phyloP scores from a whole-genome alignment of 495 filamentous ascomycete species.

The Hypoxylon lenormandii region DNA sequence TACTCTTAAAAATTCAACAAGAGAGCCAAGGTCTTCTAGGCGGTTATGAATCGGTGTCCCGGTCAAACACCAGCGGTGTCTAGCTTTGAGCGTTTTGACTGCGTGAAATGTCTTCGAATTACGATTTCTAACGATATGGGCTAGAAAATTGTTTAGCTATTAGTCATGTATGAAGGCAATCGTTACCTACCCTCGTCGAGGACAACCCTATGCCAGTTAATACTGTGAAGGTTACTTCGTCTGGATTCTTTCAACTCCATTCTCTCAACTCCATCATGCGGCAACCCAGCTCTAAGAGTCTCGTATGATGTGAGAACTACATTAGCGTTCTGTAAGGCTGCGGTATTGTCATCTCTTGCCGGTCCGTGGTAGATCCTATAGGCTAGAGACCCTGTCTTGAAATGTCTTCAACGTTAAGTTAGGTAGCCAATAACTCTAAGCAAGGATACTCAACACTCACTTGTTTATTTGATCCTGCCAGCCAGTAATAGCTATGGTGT shows the following conservation, averaged over 20 bases:
- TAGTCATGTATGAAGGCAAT: background rate
- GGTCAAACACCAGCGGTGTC: slow-evolving; percentile 61
- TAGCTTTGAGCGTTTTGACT: slow-evolving; percentile 48
- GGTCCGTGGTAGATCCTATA: slow-evolving; percentile 55
- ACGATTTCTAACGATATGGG: slow-evolving; percentile 51
- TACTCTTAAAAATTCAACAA: slow-evolving; percentile 61
- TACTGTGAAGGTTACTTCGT: slow-evolving; percentile 37
- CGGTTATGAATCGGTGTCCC: slow-evolving; percentile 66
- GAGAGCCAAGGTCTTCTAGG: slow-evolving; percentile 62
- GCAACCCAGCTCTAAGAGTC: slow-evolving; percentile 50
- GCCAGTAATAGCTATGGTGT: slow-evolving; percentile 33
- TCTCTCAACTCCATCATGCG: background rate
- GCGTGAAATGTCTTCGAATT: slow-evolving; percentile 50
- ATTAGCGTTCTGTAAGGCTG: slow-evolving; percentile 46
- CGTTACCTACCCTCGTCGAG: slow-evolving; percentile 59
- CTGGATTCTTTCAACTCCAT: background rate
- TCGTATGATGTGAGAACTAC: slow-evolving; percentile 59
- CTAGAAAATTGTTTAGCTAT: slow-evolving; percentile 32
- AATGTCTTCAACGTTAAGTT: slow-evolving; percentile 39
- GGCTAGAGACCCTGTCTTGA: slow-evolving; percentile 41
- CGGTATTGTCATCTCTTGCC: slow-evolving; percentile 26
- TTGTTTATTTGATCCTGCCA: slow-evolving; percentile 49
- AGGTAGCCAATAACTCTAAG: background rate
- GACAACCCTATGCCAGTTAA: slow-evolving; percentile 59
- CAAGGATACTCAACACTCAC: slow-evolving; percentile 27